Conservation (phyloP, 2,329 filamentous ascomycete genomes). For the Mycosphaerella sp. region DNA sequence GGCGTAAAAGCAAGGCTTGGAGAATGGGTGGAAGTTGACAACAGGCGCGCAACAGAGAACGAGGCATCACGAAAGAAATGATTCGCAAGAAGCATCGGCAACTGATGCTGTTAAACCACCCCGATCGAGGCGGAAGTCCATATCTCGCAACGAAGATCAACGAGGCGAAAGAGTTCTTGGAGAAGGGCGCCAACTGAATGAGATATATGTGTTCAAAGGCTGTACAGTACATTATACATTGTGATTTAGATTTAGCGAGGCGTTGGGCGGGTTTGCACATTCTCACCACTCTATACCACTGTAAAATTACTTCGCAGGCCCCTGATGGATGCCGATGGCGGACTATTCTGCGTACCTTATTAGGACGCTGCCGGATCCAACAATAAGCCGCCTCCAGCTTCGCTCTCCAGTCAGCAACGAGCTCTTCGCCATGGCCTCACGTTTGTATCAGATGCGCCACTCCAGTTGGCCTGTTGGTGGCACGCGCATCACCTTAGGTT, state of each 20-base stretch:
- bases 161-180: slow-evolving; percentile 92
- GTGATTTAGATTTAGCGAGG: background rate
- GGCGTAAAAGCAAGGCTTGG: background rate
- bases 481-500: no score
- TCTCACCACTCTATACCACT: background rate
- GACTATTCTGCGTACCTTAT: background rate
- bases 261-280: slow-evolving; percentile 10
- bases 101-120: slow-evolving; percentile 96
- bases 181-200: slow-evolving; percentile 50
- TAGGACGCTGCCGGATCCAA: no score
- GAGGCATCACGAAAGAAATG: slow-evolving; percentile 82
- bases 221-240: background rate
- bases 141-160: slow-evolving; percentile 98
- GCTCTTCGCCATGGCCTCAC: no score
- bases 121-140: slow-evolving; percentile 91
- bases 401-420: no score
- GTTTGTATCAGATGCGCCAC: no score
- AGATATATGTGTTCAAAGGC: no score
- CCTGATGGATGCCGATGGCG: no score
- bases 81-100: slow-evolving; percentile 91
- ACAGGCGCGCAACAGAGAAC: slow-evolving; percentile 56
- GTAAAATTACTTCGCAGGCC: background rate
- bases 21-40: background rate
- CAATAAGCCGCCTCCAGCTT: no score
- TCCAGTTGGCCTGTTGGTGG: no score